Conservation (phyloP, 768 basidiomycete species). For the Hysterangium stoloniferum region DNA sequence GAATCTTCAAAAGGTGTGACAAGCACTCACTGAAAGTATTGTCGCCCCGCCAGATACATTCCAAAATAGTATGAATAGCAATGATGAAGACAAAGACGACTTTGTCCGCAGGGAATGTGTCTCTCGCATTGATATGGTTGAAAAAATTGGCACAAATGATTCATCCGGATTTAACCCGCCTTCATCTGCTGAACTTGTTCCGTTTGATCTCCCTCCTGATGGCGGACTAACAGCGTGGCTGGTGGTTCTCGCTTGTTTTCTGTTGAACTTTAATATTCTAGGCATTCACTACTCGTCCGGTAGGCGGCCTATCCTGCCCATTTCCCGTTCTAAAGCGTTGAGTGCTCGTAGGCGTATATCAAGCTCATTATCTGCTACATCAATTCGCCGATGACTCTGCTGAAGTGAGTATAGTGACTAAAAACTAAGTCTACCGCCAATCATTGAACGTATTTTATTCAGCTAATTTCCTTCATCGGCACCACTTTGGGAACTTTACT, state of each 20-base stretch:
- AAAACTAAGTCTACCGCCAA: not conserved
- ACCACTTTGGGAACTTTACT: not conserved
- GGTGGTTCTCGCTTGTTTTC: not conserved
- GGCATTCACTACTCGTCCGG: not conserved
- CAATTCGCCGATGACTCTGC: not conserved
- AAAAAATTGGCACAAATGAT: no score
- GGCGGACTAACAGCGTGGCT: slow-evolving; percentile 1
- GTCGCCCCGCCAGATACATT: no score
- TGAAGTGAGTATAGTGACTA: not conserved
- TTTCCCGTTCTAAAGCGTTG: not conserved
- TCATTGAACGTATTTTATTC: no score
- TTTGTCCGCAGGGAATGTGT: no score
- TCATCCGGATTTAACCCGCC: no score
- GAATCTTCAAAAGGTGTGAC: no score
- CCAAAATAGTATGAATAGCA: no score
- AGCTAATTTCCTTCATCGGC: not conserved
- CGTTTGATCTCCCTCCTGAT: not conserved
- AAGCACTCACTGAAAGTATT: no score
- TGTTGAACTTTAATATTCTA: not conserved
- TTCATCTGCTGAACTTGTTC: no score
- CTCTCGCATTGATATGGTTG: no score
- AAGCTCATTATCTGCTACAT: slow-evolving; percentile 1
- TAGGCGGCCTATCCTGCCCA: no score
- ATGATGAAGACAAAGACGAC: no score
- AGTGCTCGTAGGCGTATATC: slow-evolving; percentile 1